A percentile compares a stretch with the other conserved stretches of the same genome.
These are phyloP conservation scores for Metschnikowia baotianmanensis DNA, from an alignment of 805 yeast species.

Conservation along the genomic window DNA sequence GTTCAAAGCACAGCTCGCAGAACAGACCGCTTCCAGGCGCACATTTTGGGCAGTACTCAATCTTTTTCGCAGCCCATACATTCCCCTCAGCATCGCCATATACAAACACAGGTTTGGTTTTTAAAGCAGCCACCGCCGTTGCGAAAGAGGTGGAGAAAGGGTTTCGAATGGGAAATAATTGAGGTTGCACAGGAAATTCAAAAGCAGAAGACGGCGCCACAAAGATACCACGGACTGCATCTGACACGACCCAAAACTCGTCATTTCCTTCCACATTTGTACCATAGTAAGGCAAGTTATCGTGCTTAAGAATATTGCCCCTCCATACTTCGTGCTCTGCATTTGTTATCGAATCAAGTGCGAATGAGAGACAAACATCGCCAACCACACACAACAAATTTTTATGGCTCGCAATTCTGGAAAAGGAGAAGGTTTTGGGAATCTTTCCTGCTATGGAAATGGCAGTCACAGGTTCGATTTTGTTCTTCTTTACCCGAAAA, in stretches of 20 bases:
- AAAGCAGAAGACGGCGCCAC: constrained; percentile 2
- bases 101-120: constrained; percentile 8
- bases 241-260: constrained; percentile 10
- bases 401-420: constrained; percentile 5
- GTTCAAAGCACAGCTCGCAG: constrained; percentile 5
- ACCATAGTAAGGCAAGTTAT: constrained; percentile 11
- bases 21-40: neutral
- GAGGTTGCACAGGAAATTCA: too few species aligned
- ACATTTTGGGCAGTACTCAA: neutral
- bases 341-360: neutral
- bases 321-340: constrained; percentile 2
- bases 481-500: constrained; percentile 4
- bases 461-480: neutral
- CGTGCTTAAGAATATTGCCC: neutral
- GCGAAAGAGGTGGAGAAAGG: constrained; percentile 12
- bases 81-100: constrained; percentile 34
- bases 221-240: constrained; percentile 11
- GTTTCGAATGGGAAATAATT: neutral
- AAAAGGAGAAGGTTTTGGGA: constrained; percentile 6
- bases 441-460: constrained; percentile 6
- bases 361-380: neutral
- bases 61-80: constrained; percentile 10
- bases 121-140: constrained; percentile 16
- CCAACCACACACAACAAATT: constrained; percentile 10
- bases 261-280: constrained; percentile 13